phyloP scores from a whole-genome alignment of 1,139 yeast genomes.

The Eremothecium coryli region DNA sequence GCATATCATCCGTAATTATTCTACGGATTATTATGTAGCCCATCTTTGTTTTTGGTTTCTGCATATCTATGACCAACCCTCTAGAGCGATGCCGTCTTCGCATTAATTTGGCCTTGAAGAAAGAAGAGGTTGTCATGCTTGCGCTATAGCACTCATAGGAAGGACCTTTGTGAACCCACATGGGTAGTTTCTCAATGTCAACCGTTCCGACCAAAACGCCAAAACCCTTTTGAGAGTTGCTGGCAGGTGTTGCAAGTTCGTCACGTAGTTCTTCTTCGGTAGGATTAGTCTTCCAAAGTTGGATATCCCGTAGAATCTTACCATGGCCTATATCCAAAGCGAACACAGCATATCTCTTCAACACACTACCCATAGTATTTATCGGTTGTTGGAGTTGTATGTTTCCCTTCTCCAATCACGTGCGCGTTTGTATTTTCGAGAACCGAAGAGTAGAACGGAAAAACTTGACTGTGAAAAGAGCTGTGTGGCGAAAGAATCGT shows the following conservation, averaged over 20 bases:
- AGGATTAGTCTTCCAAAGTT: constrained; percentile 19
- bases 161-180: constrained; percentile 16
- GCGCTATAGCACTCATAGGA: constrained; percentile 17
- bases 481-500: too few relatives aligned
- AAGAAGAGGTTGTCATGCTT: constrained; percentile 22
- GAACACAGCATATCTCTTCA: constrained; percentile 12
- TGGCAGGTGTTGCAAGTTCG: too few relatives aligned
- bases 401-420: not conserved
- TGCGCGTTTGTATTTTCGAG: too few relatives aligned
- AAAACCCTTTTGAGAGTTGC: too few relatives aligned
- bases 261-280: constrained; percentile 1
- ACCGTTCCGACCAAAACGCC: constrained; percentile 9
- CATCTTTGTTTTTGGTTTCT: not conserved
- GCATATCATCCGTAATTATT: not conserved
- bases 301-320: constrained; percentile 21
- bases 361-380: not conserved
- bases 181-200: constrained; percentile 21
- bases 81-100: constrained; percentile 14
- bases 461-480: too few relatives aligned
- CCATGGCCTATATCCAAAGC: constrained; percentile 20
- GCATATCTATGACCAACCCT: constrained; percentile 20
- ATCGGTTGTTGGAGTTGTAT: not conserved
- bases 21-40: constrained; percentile 8
- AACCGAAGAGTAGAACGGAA: too few relatives aligned
- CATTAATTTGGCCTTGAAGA: constrained; percentile 22